Evolutionary conservation across 495 filamentous ascomycete genomes (phyloP), one percentile per base, ranked within the genome.

Genomic region (Barbatosphaeria neglecta): DNA sequence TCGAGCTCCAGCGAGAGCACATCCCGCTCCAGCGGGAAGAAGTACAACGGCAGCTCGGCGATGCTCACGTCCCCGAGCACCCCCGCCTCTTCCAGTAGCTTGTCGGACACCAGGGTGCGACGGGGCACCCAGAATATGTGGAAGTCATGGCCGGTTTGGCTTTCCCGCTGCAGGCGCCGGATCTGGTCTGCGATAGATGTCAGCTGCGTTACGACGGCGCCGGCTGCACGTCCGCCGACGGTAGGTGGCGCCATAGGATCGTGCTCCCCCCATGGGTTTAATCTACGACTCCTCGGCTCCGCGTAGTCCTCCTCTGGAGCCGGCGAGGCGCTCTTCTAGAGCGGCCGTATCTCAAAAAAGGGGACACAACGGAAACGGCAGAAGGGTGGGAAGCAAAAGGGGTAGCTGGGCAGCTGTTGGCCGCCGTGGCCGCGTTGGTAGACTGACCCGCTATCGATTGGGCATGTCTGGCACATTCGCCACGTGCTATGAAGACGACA

Each of bases 31-130:
- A 99, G 70, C 10, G 90, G 87, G 49, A 95, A 75, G 60, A 99
- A 97, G 57, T 84, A 84, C 23, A 97, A 63, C 7, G 87, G 84
- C 43, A 93, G 77, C 57, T 95, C 89, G 46, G 80, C 72, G 48
- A 96, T 81, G 53, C 78, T 95, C 45, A 89, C 82, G 64, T 99
- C 93, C 22, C 93, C 93, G 37, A 95, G 76, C 33, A 97, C 86
- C 20, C 92, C 93, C 19, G 84, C 83, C 56, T 95, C 88, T 64
- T 99, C 93, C 27, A 99, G 67, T 31, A 99, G 82, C 53, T 87
- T 81, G 63, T 97, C 84, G 57, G 86, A 90, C 44, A 97, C 84
- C 35, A 93, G 71, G 10, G 93, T 96, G 43, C 92, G 84, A 47
- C 93, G 78, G 6, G 93, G 92, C 15, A 88, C 80, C 82, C 90